Evolutionary conservation across 192 early-diverging fungal genomes (phyloP), one percentile per base, ranked within the genome.

Genomic region (Linnemannia hyalina): DNA sequence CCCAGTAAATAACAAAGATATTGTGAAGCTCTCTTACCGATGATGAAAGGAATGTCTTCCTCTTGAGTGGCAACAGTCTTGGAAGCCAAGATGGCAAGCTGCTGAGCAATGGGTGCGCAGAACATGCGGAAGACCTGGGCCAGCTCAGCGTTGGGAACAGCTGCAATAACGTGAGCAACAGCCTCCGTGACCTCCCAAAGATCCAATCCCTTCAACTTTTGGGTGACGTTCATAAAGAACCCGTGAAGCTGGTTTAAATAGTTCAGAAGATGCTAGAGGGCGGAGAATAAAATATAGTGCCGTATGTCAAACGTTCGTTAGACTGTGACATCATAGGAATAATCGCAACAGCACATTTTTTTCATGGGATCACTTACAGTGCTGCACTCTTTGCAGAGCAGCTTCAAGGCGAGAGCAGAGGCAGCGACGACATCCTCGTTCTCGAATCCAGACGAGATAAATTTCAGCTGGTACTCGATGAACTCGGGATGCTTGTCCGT

Each of bases 401-500:
- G 94, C 88, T 96, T 97, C 77, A 99, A 88, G 49, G 98, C 94
- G 77, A 95, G 91, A 10, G 97, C 96, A 46, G 96, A 94, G 11
- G 98, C 99, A 5, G 96, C 93, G 16, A 95, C 91, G 2, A 95
- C 93, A 44, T 99, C 98, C 36, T 91, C 88, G 76, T 97, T 94
- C 71, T 95, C 93, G 78, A 99, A 99, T 29, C 98, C 98, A 52
- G 95, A 91, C 20, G 95, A 94, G 69, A 99, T 96, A 88, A 95
- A 99, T 46, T 90, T 93, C 52, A 99, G 93, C 90, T 99, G 98
- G 87, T 97, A 98, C 42, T 93, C 85, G n/a, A 99, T 93, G 75
- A 95, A 97, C 87, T 97, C 92, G 13, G 97, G 97, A 82, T 99
- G 97, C 60, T 90, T 88, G 36, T 88, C 83, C 4, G 98, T 98